These are phyloP conservation scores for Pichiaceae sp. DNA, from an alignment of 1,139 yeast genomes.

Conservation along the genomic window DNA sequence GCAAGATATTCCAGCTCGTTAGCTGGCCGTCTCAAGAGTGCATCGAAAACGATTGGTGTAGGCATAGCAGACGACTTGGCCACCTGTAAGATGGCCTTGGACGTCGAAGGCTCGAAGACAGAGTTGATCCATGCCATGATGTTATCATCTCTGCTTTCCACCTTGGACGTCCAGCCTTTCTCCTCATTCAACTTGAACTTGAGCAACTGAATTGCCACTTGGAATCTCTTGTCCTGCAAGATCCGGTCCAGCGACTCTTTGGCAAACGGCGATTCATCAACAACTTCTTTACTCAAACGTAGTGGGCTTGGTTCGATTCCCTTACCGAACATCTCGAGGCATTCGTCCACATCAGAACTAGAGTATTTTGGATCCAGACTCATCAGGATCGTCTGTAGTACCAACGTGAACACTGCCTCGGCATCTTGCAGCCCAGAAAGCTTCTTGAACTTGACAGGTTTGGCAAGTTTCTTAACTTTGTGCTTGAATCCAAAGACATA, in stretches of 20 bases:
- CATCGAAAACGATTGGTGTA: slow-evolving; percentile 20
- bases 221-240: slow-evolving; percentile 7
- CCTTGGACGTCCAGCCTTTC: slow-evolving; percentile 12
- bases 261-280: not conserved
- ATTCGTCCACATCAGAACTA: slow-evolving; percentile 15
- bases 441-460: slow-evolving; percentile 5
- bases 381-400: slow-evolving; percentile 44
- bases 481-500: not conserved
- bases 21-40: slow-evolving; percentile 20
- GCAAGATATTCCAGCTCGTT: slow-evolving; percentile 22
- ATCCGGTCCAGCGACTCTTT: slow-evolving; percentile 1
- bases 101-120: slow-evolving; percentile 16
- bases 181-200: slow-evolving; percentile 15
- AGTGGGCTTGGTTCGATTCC: slow-evolving; percentile 6
- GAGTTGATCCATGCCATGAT: slow-evolving; percentile 23
- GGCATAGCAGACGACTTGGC: slow-evolving; percentile 21
- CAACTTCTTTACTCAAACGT: slow-evolving; percentile 6
- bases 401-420: slow-evolving; percentile 17
- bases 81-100: slow-evolving; percentile 22
- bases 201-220: slow-evolving; percentile 11
- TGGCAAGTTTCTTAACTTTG: not conserved
- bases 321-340: slow-evolving; percentile 4
- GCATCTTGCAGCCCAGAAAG: slow-evolving; percentile 10
- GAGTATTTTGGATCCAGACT: slow-evolving; percentile 36
- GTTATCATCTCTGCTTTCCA: slow-evolving; percentile 14